Evolutionary conservation across 176 grass and related monocot genomes (phyloP), one percentile per base, ranked within the genome.

Genomic region (Metroxylon sagu): DNA sequence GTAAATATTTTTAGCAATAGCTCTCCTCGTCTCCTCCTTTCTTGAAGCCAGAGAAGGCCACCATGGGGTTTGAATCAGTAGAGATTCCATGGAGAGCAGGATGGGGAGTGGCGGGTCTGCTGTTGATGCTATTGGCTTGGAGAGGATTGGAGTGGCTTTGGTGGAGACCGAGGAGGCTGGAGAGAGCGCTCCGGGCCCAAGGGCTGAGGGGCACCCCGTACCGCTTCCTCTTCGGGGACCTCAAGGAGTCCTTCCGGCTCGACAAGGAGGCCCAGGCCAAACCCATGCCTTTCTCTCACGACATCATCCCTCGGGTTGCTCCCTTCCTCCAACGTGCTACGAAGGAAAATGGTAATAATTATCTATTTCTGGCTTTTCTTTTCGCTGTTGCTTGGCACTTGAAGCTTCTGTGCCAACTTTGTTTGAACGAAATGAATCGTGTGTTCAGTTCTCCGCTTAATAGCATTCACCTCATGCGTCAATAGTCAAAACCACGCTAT

Each of bases 211-310:
- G 83, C 68, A 67, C 75, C 6, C 0, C 26, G 0, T 86, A 80
- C 61, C 72, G 71, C 48, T 74, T 80, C 59, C 71, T 64, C 7
- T 30, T 53, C 55, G 79, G 83, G 18, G 79, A 86, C 57, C n/a
- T 67, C 16, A 70, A 30, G 64, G 79, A 83, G 7, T 30, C 23
- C 17, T 50, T 6, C 25, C 75, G 71, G 35, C 51, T 77, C 25
- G 0, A 5, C 17, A 17, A 10, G 2, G 76, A 53, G 48, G 79
- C 75, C 2, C 25, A 16, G 48, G 48, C 83, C 48, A 49, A 54
- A 29, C 69, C 76, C 50, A 80, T 86, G 72, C 68, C 79, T 17
- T 18, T 77, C 25, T 77, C 76, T 5, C 87, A 91, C 78, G 76
- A 51, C 68, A 19, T 91, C 66, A 14, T 71, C 31, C 64, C 61